Evolutionary conservation across 306 rosid genomes (phyloP).

Genomic region (Fragaria iinumae): DNA sequence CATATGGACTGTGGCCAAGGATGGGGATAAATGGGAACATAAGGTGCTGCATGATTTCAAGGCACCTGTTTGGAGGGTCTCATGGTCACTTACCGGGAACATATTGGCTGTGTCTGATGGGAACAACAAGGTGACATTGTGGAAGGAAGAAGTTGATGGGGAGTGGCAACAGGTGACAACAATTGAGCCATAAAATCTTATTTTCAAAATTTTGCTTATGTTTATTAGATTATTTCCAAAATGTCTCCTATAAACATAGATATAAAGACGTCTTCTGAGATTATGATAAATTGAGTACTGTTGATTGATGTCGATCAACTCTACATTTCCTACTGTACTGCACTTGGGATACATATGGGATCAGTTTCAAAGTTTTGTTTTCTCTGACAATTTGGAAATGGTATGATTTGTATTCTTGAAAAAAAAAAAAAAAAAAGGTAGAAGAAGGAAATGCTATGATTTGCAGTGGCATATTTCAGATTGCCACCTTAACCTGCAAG

Average conservation of each 20-base stretch:
- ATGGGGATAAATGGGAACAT: conserved; percentile 86
- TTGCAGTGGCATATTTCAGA: background rate
- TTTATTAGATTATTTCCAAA: background rate
- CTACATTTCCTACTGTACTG: background rate
- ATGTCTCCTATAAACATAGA: conserved; percentile 3
- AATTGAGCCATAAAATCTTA: conserved; percentile 55
- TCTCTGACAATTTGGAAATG: background rate
- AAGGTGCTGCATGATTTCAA: conserved; percentile 67
- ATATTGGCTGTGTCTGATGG: conserved; percentile 87
- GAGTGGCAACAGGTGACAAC: conserved; percentile 87
- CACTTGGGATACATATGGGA: background rate
- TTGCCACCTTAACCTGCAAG: background rate
- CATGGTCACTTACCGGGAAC: conserved; percentile 90
- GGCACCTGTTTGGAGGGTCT: conserved; percentile 79
- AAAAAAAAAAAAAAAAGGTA: too few relatives aligned
- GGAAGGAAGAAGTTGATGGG: conserved; percentile 88
- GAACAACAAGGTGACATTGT: conserved; percentile 68
- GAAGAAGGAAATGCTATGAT: too few relatives aligned
- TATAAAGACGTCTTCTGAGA: background rate
- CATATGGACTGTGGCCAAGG: conserved; percentile 79
- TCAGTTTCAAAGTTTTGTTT: background rate
- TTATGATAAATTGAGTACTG: background rate
- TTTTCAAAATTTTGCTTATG: conserved; percentile 14
- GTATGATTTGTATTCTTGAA: background rate
- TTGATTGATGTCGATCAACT: conserved; percentile 9